Conservation (phyloP, 306 rosid species). For the Cucurbita pepo region DNA sequence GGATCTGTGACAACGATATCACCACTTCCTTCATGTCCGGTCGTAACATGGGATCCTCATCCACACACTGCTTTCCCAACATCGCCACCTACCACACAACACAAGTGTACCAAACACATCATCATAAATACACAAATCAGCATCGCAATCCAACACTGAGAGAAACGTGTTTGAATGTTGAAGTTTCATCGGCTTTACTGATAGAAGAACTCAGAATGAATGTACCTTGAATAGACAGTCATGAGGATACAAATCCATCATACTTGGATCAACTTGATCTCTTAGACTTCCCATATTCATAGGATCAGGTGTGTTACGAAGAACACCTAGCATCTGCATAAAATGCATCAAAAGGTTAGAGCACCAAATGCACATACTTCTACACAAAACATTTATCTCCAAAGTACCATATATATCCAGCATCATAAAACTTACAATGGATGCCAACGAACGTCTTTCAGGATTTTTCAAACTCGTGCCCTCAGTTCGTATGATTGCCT, state of each 20-base stretch:
- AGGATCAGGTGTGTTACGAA: conserved; percentile 63
- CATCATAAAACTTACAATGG: conserved; percentile 50
- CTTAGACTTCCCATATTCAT: conserved; percentile 67
- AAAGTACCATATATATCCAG: not conserved
- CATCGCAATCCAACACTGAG: not conserved
- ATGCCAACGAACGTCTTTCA: conserved; percentile 79
- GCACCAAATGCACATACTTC: not conserved
- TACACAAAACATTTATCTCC: conserved; percentile 3
- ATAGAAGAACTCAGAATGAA: not conserved
- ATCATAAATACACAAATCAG: not conserved
- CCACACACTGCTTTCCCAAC: conserved; percentile 90
- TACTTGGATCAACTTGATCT: conserved; percentile 63
- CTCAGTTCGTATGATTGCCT: conserved; percentile 75
- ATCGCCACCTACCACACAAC: conserved; percentile 42
- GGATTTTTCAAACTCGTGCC: conserved; percentile 48
- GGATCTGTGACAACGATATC: conserved; percentile 84
- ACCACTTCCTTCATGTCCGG: conserved; percentile 88
- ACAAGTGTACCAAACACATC: conserved; percentile 1
- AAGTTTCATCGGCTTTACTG: not conserved
- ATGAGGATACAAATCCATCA: conserved; percentile 93
- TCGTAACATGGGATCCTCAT: conserved; percentile 73
- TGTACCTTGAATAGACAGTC: conserved; percentile 89
- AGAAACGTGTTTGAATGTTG: not conserved
- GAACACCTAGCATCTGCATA: conserved; percentile 81
- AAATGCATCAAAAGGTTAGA: not conserved